phyloP scores from a whole-genome alignment of 1,284 basidiomycete species.

The Ceratobasidium sp. region DNA sequence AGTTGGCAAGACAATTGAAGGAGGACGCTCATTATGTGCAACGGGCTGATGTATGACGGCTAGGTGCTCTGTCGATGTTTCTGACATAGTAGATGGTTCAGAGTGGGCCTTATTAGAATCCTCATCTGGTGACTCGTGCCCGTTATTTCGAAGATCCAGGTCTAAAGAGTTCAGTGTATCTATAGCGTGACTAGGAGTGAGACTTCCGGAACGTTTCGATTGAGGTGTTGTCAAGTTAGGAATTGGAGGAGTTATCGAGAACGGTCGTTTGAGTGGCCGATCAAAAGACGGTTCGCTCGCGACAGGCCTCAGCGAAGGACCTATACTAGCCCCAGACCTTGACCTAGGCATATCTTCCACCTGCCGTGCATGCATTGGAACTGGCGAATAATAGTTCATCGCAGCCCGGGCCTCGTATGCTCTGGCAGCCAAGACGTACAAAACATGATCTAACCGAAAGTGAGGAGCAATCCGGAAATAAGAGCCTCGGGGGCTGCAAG shows the following conservation, averaged over 20 bases:
- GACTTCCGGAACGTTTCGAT: background rate
- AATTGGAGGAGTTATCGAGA: conserved; percentile 20
- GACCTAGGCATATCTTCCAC: background rate
- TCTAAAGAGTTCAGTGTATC: background rate
- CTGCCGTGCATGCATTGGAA: conserved; percentile 3
- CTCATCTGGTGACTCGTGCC: background rate
- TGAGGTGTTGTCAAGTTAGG: background rate
- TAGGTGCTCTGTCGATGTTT: background rate
- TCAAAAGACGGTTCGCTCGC: conserved; percentile 18
- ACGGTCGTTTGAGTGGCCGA: conserved; percentile 8
- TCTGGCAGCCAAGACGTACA: conserved; percentile 19
- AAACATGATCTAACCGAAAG: conserved; percentile 22
- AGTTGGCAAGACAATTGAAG: conserved; percentile 9
- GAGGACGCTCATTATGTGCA: background rate
- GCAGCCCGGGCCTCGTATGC: conserved; percentile 31
- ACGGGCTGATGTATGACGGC: conserved; percentile 13
- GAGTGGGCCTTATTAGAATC: background rate
- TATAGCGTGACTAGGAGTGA: background rate
- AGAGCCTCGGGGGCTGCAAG: background rate
- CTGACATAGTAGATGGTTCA: background rate
- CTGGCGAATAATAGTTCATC: conserved; percentile 14
- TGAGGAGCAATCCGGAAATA: conserved; percentile 23
- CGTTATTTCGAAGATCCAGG: conserved; percentile 17
- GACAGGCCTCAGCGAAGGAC: conserved; percentile 2
- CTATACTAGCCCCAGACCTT: background rate